These are phyloP conservation scores for Viridothelium virens DNA, from an alignment of 495 filamentous ascomycete genomes.

Conservation along the genomic window DNA sequence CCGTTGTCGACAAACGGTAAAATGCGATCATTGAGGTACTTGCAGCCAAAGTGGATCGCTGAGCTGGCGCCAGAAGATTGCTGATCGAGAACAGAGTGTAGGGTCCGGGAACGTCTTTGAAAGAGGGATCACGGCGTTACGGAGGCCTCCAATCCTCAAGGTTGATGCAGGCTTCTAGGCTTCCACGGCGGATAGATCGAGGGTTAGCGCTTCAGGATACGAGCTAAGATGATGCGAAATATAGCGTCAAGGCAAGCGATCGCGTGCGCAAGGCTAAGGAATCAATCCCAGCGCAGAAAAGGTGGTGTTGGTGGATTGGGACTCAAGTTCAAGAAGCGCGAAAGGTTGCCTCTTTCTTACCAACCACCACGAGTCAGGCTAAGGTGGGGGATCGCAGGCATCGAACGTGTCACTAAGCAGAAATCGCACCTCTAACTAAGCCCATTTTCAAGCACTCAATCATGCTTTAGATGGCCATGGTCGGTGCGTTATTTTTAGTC, in stretches of 20 bases:
- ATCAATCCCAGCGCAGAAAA: neutral
- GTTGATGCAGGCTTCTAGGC: neutral
- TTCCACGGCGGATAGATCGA: neutral
- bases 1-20: conserved; percentile 8
- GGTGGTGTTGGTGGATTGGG: conserved; percentile 6
- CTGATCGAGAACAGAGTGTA: neutral
- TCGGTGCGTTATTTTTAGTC: neutral
- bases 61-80: neutral
- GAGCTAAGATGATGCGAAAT: neutral
- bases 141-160: neutral
- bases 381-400: neutral
- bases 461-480: neutral
- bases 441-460: neutral
- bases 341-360: conserved; percentile 7
- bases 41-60: neutral
- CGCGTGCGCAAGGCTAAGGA: neutral
- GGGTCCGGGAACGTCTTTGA: neutral
- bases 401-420: neutral
- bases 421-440: neutral
- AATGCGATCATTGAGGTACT: neutral
- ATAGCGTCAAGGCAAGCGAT: neutral
- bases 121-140: neutral
- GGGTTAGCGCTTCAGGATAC: neutral
- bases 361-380: neutral
- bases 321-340: neutral